Base-by-base conservation (phyloP, 306 rosid genomes). In the Ormosia semicastrata region DNA sequence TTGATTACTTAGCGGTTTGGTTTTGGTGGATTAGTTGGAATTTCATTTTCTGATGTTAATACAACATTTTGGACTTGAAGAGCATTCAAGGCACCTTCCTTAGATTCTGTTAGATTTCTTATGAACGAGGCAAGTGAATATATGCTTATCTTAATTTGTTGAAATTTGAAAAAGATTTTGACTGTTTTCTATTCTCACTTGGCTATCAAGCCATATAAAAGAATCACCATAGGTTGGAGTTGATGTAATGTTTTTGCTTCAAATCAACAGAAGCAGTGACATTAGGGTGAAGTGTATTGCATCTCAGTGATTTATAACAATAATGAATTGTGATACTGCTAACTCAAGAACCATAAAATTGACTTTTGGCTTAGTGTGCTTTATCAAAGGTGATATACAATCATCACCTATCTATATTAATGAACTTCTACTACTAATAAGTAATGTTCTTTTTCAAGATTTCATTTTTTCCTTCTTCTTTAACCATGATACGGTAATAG, bases 181-280 rank as follows among this genome's bases (percentile, higher is more conserved):
- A 14, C n/a, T 10, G 52, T 46, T 14, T 10, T 11, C 52, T 46
- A 46, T 10, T 46, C 52, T 9, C 14, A 3, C 5, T 11, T 10
- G 52, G 52, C 14, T 46, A 46, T 46, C 10, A 12, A 46, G 11
- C 14, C n/a, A 46, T 46, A 11, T 46, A 46, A 46, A 46, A 46
- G 52, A 11, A 46, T n/a, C 67, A 50, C 70, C 59, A 4, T 71
- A 56, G 58, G 63, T 64, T 34, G 41, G 54, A 44, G 43, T 44
- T 77, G 50, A 65, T 65, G 29, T 34, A 11, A 52, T 17, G 41
- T 57, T 74, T 85, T 74, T 74, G 60, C 37, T 60, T 69, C 10
- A 8, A 73, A 73, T 72, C 24, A 15, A 32, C 82, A 39, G 75
- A 71, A 57, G 78, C 81, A 37, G 5, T 57, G 60, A 18, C 62